Conservation (phyloP, 1,139 yeast genomes). For the Geotrichum klebahnii region DNA sequence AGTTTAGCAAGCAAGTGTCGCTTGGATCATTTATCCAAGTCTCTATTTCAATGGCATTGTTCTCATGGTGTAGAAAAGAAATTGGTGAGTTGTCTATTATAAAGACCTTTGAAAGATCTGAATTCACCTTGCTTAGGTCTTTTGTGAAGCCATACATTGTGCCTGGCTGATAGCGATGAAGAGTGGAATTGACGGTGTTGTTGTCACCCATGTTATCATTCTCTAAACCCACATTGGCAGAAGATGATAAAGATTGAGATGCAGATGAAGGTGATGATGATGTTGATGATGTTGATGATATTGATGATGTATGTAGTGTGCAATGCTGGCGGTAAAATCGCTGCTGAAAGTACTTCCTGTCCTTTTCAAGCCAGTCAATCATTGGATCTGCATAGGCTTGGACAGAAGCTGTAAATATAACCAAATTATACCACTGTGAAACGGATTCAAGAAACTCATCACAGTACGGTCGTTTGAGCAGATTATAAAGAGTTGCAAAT, state of each 20-base stretch:
- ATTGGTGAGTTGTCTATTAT: conserved; percentile 91
- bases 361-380: conserved; percentile 76
- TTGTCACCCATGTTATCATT: background rate
- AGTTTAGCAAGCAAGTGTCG: conserved; percentile 73
- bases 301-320: conserved; percentile 42
- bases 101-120: conserved; percentile 65
- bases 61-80: conserved; percentile 75
- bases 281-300: background rate
- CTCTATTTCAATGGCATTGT: conserved; percentile 87
- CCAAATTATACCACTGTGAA: conserved; percentile 76
- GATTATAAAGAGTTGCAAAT: conserved; percentile 76
- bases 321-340: conserved; percentile 81
- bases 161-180: no score
- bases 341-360: conserved; percentile 49
- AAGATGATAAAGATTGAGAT: background rate
- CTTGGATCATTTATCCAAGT: conserved; percentile 97
- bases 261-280: background rate
- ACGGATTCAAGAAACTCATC: conserved; percentile 77
- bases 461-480: conserved; percentile 87
- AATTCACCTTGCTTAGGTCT: conserved; percentile 57
- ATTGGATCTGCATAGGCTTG: conserved; percentile 96
- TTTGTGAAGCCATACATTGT: conserved; percentile 91
- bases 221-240: background rate
- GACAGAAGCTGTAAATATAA: conserved; percentile 64
- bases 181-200: background rate